phyloP scores from a whole-genome alignment of 768 basidiomycete species.

The Kondoa subrosea region DNA sequence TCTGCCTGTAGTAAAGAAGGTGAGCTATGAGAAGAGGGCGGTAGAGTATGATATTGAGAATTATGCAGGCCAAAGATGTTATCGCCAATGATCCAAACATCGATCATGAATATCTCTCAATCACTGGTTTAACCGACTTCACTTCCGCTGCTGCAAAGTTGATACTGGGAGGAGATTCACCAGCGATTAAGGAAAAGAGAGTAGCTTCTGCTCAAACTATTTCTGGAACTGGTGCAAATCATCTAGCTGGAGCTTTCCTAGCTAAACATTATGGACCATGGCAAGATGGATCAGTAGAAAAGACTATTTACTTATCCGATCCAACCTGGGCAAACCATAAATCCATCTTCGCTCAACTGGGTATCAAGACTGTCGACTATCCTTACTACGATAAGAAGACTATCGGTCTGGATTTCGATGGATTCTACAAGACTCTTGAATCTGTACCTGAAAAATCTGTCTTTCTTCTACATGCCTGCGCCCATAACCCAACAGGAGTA shows the following conservation, averaged over 20 bases:
- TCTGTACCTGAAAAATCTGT: constrained; percentile 61
- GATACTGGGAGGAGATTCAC: constrained; percentile 71
- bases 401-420: constrained; percentile 80
- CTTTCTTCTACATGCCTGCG: constrained; percentile 87
- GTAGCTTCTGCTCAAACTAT: constrained; percentile 80
- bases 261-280: constrained; percentile 60
- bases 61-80: constrained; percentile 53
- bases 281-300: constrained; percentile 35
- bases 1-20: constrained; percentile 73
- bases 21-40: constrained; percentile 26
- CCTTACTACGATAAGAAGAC: constrained; percentile 64
- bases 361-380: constrained; percentile 66
- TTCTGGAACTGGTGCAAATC: constrained; percentile 91
- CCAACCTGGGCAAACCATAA: constrained; percentile 82
- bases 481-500: constrained; percentile 88
- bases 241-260: constrained; percentile 85
- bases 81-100: constrained; percentile 43
- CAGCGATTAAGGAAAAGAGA: constrained; percentile 52
- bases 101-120: constrained; percentile 94
- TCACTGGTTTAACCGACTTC: constrained; percentile 75
- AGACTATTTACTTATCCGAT: constrained; percentile 66
- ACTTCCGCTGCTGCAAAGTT: constrained; percentile 72
- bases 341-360: constrained; percentile 75
- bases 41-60: background rate
- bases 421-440: constrained; percentile 39